Conservation (phyloP, 352 stramenopile species). For the Pythium brachiatum region DNA sequence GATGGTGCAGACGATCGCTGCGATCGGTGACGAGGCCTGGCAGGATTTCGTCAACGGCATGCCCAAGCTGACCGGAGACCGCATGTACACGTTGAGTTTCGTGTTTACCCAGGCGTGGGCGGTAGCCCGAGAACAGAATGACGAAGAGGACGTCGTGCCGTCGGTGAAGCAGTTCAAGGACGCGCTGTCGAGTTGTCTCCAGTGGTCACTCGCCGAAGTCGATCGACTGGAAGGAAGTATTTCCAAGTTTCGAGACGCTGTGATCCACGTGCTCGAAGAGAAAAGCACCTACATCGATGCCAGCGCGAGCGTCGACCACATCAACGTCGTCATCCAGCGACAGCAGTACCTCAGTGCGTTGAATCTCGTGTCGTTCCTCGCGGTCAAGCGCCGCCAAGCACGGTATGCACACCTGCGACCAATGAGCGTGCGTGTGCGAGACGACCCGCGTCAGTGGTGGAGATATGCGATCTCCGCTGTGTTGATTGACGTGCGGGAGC, state of each 20-base stretch:
- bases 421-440: constrained; percentile 34
- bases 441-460: constrained; percentile 69
- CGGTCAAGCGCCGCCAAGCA: constrained; percentile 53
- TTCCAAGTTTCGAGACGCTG: constrained; percentile 69
- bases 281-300: constrained; percentile 88
- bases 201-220: constrained; percentile 65
- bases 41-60: constrained; percentile 66
- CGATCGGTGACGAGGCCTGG: constrained; percentile 68
- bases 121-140: constrained; percentile 63
- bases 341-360: constrained; percentile 76
- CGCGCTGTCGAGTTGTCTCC: constrained; percentile 70
- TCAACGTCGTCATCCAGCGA: constrained; percentile 56
- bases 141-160: constrained; percentile 77
- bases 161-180: constrained; percentile 71
- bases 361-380: constrained; percentile 71
- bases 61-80: constrained; percentile 64
- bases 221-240: constrained; percentile 59
- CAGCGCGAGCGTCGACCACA: constrained; percentile 67
- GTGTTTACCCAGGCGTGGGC: constrained; percentile 85
- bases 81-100: constrained; percentile 82
- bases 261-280: constrained; percentile 82
- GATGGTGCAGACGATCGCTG: constrained; percentile 75
- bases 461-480: constrained; percentile 71
- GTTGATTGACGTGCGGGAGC: constrained; percentile 67
- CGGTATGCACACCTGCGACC: constrained; percentile 63